phyloP scores from a whole-genome alignment of 345 rosid genomes.

The Hevea brasiliensis region DNA sequence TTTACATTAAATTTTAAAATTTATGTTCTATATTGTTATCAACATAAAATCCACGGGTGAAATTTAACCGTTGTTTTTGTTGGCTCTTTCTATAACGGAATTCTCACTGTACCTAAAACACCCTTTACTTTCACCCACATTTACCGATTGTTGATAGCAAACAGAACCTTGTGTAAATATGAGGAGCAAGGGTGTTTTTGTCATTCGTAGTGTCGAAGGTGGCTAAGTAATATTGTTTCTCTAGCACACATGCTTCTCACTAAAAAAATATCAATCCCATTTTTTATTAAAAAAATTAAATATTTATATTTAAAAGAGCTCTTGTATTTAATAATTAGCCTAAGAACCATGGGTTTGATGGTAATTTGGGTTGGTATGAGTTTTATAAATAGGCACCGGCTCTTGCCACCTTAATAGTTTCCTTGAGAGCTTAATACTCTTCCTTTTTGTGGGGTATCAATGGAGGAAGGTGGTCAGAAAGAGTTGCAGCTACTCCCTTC shows the following conservation, averaged over 20 bases:
- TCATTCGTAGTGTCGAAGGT: constrained; percentile 5
- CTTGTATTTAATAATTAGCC: too few relatives aligned
- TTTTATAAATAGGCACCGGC: constrained; percentile 34
- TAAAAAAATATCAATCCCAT: too few relatives aligned
- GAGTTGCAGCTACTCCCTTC: constrained; percentile 86
- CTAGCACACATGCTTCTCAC: too few relatives aligned
- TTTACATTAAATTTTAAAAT: too few relatives aligned
- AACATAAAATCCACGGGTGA: too few relatives aligned
- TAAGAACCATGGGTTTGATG: constrained; percentile 30
- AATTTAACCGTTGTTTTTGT: constrained; percentile 17
- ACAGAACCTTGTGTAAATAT: too few relatives aligned
- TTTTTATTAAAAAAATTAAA: too few relatives aligned
- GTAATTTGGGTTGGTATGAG: constrained; percentile 26
- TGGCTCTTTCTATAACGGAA: constrained; percentile 48
- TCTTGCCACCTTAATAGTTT: constrained; percentile 25
- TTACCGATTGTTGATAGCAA: too few relatives aligned
- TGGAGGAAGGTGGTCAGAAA: constrained; percentile 62
- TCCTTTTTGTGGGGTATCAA: neutral
- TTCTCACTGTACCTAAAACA: constrained; percentile 26
- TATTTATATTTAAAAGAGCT: too few relatives aligned
- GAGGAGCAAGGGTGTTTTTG: constrained; percentile 11
- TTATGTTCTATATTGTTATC: too few relatives aligned
- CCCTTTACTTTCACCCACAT: constrained; percentile 6
- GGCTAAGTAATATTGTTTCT: constrained; percentile 32
- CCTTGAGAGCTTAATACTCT: constrained; percentile 1